A percentile compares a stretch with the other conserved stretches of the same genome.
Evolutionary conservation across 495 filamentous ascomycete species (phyloP).

Genomic region (Podospora bellae-mahoneyi): DNA sequence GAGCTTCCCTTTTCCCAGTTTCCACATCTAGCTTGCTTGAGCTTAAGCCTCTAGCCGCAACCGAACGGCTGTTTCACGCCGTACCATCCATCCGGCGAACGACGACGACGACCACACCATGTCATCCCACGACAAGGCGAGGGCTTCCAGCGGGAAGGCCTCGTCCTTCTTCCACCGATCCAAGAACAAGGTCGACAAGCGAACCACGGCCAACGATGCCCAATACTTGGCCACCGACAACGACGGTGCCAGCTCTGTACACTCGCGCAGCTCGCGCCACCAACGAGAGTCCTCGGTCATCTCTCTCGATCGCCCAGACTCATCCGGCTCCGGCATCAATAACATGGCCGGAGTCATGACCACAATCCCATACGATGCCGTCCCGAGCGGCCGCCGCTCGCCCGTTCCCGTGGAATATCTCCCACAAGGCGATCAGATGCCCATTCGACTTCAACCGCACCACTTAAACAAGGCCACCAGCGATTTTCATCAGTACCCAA

Average conservation of each 20-base stretch:
- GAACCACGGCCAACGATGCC: conserved; percentile 51
- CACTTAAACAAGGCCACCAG: conserved; percentile 71
- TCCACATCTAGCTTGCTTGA: not conserved
- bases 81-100: conserved; percentile 5
- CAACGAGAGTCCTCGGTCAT: conserved; percentile 73
- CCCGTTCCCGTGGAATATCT: conserved; percentile 76
- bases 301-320: conserved; percentile 62
- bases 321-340: conserved; percentile 54
- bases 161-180: conserved; percentile 70
- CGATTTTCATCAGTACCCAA: conserved; percentile 90
- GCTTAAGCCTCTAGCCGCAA: conserved; percentile 15
- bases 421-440: conserved; percentile 63
- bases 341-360: conserved; percentile 84
- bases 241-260: conserved; percentile 53
- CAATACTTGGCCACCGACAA: conserved; percentile 47
- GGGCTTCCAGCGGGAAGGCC: conserved; percentile 80
- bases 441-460: conserved; percentile 67
- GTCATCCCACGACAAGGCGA: conserved; percentile 68
- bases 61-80: conserved; percentile 32
- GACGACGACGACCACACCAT: conserved; percentile 39
- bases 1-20: conserved; percentile 17
- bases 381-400: conserved; percentile 61
- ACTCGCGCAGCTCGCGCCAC: conserved; percentile 75
- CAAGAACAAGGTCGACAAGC: conserved; percentile 70
- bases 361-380: conserved; percentile 81